Evolutionary conservation across 345 rosid species (phyloP).

Genomic region (Lepidium sativum): DNA sequence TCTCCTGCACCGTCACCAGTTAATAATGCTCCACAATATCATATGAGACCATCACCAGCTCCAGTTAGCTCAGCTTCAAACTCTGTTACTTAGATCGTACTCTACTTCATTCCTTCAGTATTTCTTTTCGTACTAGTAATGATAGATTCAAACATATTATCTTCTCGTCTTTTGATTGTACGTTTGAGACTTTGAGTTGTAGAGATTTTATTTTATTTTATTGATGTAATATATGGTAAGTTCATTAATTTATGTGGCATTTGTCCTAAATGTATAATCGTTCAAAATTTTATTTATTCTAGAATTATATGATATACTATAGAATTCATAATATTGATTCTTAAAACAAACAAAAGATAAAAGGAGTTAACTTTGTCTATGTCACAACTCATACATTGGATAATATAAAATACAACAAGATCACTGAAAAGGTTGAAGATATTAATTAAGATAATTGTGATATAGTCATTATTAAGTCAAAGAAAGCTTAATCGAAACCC

Average conservation of each 20-base stretch:
- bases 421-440: background rate
- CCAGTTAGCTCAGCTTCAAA: background rate
- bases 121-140: background rate
- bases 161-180: background rate
- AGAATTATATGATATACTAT: background rate
- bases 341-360: background rate
- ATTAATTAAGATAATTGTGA: background rate
- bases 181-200: too few relatives aligned
- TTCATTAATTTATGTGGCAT: too few relatives aligned
- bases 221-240: too few relatives aligned
- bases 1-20: background rate
- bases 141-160: background rate
- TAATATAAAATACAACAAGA: background rate
- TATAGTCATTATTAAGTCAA: conserved; percentile 15
- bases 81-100: background rate
- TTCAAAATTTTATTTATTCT: too few relatives aligned
- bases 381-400: conserved; percentile 5
- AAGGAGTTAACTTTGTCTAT: background rate
- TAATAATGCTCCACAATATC: background rate
- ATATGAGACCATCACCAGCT: conserved; percentile 7
- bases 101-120: background rate
- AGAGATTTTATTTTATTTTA: too few relatives aligned
- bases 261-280: too few relatives aligned
- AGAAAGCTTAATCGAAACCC: conserved; percentile 77
- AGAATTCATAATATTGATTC: background rate